Conservation (phyloP, 768 basidiomycete genomes). For the Termitomyces eurrhizus region DNA sequence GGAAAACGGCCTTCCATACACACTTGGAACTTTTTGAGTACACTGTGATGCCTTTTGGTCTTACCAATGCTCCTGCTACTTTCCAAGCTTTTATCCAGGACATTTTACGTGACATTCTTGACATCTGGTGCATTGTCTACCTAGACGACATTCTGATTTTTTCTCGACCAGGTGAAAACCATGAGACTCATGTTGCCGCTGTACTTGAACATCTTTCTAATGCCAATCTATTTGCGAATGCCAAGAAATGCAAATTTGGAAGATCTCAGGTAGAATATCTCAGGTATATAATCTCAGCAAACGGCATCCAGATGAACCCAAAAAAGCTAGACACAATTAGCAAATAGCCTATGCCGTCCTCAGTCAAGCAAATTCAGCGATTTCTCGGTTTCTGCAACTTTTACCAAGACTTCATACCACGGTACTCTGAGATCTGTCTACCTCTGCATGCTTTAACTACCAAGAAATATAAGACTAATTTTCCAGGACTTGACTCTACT, state of each 20-base stretch:
- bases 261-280: too few species aligned
- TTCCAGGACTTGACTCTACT: too few species aligned
- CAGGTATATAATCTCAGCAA: too few species aligned
- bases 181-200: not conserved
- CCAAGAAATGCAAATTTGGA: slow-evolving; percentile 32
- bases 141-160: slow-evolving; percentile 1
- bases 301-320: too few species aligned
- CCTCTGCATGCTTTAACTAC: too few species aligned
- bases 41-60: not conserved
- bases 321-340: too few species aligned
- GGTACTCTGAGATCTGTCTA: too few species aligned
- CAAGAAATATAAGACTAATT: too few species aligned
- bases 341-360: too few species aligned
- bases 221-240: slow-evolving; percentile 19
- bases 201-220: slow-evolving; percentile 25
- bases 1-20: slow-evolving; percentile 33
- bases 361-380: too few species aligned
- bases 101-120: slow-evolving; percentile 31
- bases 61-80: not conserved
- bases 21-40: not conserved
- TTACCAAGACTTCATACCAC: too few species aligned
- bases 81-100: slow-evolving; percentile 31
- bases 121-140: slow-evolving; percentile 19
- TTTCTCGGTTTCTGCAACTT: too few species aligned
- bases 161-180: not conserved